Conservation (phyloP, 116 monocot genomes). For the Trichopus zeylanicus region DNA sequence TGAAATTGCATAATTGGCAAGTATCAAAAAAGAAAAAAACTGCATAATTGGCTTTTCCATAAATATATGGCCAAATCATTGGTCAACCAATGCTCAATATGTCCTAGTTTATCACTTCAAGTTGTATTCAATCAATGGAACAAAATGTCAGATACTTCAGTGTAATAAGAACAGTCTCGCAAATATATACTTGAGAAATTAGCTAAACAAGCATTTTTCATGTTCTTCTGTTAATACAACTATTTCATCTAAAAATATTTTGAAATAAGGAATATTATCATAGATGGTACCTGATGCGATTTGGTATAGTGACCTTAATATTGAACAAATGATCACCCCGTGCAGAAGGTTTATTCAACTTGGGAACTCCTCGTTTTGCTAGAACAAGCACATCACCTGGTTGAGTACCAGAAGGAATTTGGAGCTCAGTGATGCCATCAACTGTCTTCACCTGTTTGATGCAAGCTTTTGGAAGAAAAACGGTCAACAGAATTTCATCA, state of each 20-base stretch:
- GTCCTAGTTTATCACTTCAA: no score
- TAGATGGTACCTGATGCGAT: conserved; percentile 66
- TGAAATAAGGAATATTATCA: background rate
- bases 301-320: conserved; percentile 86
- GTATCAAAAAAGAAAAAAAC: no score
- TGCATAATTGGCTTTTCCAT: no score
- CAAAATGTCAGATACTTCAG: no score
- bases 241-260: no score
- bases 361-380: conserved; percentile 80
- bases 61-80: no score
- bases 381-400: conserved; percentile 88
- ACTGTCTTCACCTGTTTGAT: conserved; percentile 85
- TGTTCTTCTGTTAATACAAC: no score
- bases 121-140: no score
- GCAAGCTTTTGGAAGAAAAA: conserved; percentile 40
- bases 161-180: no score
- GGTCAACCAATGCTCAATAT: no score
- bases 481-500: conserved; percentile 9
- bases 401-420: conserved; percentile 92
- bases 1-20: no score
- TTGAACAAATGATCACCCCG: conserved; percentile 99
- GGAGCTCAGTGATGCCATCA: conserved; percentile 83
- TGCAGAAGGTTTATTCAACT: conserved; percentile 82
- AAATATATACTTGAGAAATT: background rate
- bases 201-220: no score